Evolutionary conservation across 129 eudicot genomes (phyloP), one percentile per base, ranked within the genome.

Genomic region (Ambrosia artemisiifolia): DNA sequence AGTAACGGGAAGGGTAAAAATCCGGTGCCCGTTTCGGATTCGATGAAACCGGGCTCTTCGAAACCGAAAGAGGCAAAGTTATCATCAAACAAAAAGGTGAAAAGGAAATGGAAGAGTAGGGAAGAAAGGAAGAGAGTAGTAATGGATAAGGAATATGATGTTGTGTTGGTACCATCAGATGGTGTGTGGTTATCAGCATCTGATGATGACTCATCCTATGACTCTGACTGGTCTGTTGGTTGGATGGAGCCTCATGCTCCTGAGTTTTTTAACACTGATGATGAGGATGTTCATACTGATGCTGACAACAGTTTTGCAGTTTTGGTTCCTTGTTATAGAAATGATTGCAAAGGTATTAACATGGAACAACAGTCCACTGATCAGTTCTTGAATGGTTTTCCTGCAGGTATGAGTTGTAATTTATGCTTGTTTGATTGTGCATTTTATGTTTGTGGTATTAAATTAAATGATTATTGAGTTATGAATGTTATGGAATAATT

Each of bases 191-290:
- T 91, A 67, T 91, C 97, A 20, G 95, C 84, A 55, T 91, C 97
- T 8, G 97, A 91, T 8, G 97, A 91, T 80, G 81, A 77, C 38
- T 77, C 81, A 7, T 88, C 92, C 35, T 88, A 88, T 75, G 97
- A 91, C 68, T 88, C 97, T 51, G 97, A 91, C 79, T 91, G 95
- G 95, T 91, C 97, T 10, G 82, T 88, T 13, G 97, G 97, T 83
- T 91, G 97, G 96, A 73, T 86, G 80, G 97, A 91, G 75, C 92
- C 97, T 14, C 97, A 84, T 65, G 92, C 88, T 64, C 87, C 95
- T 79, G 85, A 76, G 83, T 91, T 91, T 87, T 87, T 65, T 82
- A 81, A 87, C 67, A 86, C 82, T 76, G 96, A 88, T 74, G 91
- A 81, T 75, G 85, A 35, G 4, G 90, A 81, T 78, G 82, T 66